A percentile compares a stretch with the other conserved stretches of the same genome.
Conservation (phyloP, 805 yeast genomes). For the Wickerhamiella slavikovae region DNA sequence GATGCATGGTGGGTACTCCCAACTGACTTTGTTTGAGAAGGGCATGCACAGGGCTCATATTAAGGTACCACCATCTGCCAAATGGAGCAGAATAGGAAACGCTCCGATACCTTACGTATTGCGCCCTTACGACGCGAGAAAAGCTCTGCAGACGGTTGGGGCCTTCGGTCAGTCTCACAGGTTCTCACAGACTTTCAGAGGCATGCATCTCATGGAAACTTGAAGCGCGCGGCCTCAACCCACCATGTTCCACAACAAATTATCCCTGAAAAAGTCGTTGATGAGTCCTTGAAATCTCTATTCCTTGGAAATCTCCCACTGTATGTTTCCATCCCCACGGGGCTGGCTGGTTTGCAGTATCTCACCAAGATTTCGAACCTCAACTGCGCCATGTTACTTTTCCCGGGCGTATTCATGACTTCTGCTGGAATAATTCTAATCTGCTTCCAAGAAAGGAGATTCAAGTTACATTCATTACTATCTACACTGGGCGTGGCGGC, state of each 20-base stretch:
- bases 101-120: constrained; percentile 10
- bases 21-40: neutral
- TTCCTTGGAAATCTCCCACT: constrained; percentile 15
- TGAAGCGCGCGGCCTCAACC: constrained; percentile 1
- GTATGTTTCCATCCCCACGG: constrained; percentile 15
- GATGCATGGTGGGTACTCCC: neutral
- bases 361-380: constrained; percentile 5
- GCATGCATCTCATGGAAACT: constrained; percentile 15
- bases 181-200: constrained; percentile 18
- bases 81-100: too few relatives aligned
- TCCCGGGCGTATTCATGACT: constrained; percentile 8
- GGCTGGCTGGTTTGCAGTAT: constrained; percentile 12
- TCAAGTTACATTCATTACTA: constrained; percentile 2
- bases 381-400: constrained; percentile 5
- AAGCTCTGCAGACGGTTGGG: constrained; percentile 16
- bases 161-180: constrained; percentile 18
- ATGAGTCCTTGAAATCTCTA: neutral
- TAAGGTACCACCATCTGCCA: too few relatives aligned
- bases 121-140: constrained; percentile 15
- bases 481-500: constrained; percentile 1
- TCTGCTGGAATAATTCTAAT: constrained; percentile 2
- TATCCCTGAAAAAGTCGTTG: too few relatives aligned
- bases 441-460: too few relatives aligned
- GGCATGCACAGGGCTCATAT: neutral
- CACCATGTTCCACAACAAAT: neutral